These are phyloP conservation scores for Suhomyces ambrosiae DNA, from an alignment of 1,139 yeast species.

Conservation along the genomic window DNA sequence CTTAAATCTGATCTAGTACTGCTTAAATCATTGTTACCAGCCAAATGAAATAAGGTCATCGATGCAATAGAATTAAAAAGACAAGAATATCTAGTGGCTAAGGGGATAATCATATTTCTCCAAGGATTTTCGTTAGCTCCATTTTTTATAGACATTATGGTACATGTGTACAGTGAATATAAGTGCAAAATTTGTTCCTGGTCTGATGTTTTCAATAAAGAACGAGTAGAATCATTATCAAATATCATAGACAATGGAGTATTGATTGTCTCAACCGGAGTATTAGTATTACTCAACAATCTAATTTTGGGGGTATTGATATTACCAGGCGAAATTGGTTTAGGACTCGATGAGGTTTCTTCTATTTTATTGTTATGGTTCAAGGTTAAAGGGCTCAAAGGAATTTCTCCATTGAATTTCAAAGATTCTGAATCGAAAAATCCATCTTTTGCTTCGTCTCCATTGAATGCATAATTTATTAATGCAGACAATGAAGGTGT, in stretches of 20 bases:
- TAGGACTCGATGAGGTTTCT: neutral
- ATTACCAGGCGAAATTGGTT: neutral
- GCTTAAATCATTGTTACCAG: conserved; percentile 40
- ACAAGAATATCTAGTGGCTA: conserved; percentile 55
- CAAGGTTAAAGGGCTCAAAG: conserved; percentile 38
- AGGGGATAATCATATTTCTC: conserved; percentile 59
- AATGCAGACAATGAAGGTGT: conserved; percentile 51
- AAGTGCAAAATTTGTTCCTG: conserved; percentile 39
- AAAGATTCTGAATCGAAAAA: conserved; percentile 9
- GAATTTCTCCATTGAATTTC: conserved; percentile 22
- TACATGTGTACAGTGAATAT: conserved; percentile 53
- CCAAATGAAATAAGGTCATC: conserved; percentile 65
- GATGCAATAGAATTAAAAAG: conserved; percentile 64
- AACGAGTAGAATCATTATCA: conserved; percentile 14
- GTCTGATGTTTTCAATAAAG: conserved; percentile 29
- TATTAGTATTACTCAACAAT: conserved; percentile 1
- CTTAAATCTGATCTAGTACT: conserved; percentile 44
- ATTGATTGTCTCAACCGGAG: conserved; percentile 1
- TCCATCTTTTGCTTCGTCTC: conserved; percentile 17
- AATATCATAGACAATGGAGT: conserved; percentile 10
- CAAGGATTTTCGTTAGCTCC: conserved; percentile 70
- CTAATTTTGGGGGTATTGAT: conserved; percentile 2
- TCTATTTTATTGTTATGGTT: neutral
- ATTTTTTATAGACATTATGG: conserved; percentile 63
- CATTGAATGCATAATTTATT: conserved; percentile 45